Evolutionary conservation across 1,284 basidiomycete genomes (phyloP).

Genomic region (Salmacisia buchloeana): DNA sequence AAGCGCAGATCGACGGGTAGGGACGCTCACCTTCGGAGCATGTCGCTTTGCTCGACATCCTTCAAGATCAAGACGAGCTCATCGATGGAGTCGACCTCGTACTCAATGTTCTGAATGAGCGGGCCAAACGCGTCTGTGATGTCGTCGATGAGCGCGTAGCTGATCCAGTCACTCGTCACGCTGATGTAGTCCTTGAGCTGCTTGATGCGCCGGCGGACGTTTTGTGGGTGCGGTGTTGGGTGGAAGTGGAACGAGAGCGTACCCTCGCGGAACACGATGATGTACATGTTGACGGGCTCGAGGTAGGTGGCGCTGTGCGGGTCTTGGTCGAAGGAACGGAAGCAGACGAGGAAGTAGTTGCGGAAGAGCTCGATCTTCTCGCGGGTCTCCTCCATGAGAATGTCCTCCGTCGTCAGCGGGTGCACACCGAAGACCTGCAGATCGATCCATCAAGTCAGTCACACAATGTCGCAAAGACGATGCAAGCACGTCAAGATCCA

Average conservation of each 20-base stretch:
- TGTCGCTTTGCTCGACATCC: constrained; percentile 72
- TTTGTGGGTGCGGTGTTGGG: constrained; percentile 93
- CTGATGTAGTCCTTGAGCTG: constrained; percentile 99
- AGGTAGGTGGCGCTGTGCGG: constrained; percentile 94
- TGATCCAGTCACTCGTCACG: constrained; percentile 99
- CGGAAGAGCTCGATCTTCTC: constrained; percentile 99
- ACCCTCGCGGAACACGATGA: constrained; percentile 98
- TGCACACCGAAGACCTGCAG: constrained; percentile 79
- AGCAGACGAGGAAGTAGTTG: constrained; percentile 98
- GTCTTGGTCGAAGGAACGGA: constrained; percentile 98
- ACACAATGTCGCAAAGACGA: neutral
- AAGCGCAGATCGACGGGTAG: neutral
- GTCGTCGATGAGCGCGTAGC: constrained; percentile 98
- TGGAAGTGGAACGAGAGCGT: constrained; percentile 96
- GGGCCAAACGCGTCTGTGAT: constrained; percentile 99
- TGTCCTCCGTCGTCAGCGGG: constrained; percentile 97
- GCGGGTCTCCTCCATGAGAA: constrained; percentile 96
- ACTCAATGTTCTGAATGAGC: constrained; percentile 96
- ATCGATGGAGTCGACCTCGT: constrained; percentile 98
- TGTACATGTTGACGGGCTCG: constrained; percentile 99
- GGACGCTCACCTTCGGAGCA: constrained; percentile 57
- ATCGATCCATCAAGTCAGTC: neutral
- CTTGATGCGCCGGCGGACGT: constrained; percentile 94
- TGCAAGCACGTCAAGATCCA: neutral
- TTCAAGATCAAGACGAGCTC: constrained; percentile 95